A percentile compares a stretch with the other conserved stretches of the same genome.
phyloP scores from a whole-genome alignment of 139 green algal species.

The Chlorella sp. region DNA sequence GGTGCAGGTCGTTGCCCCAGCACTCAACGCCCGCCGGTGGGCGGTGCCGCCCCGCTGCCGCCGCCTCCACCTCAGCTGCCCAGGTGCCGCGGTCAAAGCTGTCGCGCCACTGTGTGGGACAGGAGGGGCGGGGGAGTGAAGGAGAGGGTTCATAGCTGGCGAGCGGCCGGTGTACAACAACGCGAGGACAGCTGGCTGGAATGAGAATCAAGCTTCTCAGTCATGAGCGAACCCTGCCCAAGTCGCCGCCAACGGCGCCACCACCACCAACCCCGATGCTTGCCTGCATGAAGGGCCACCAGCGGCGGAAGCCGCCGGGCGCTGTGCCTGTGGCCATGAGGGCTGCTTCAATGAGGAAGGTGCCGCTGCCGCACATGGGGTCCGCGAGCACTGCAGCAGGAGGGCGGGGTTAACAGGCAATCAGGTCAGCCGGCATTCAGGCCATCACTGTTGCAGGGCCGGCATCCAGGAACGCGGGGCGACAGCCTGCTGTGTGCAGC shows the following conservation, averaged over 20 bases:
- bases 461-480: too few relatives aligned
- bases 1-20: conserved; percentile 73
- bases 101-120: conserved; percentile 5
- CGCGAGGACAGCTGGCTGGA: too few relatives aligned
- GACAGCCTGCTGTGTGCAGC: too few relatives aligned
- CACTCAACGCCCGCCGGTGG: conserved; percentile 36
- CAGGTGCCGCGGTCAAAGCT: conserved; percentile 39
- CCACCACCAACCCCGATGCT: conserved; percentile 60
- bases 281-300: conserved; percentile 70
- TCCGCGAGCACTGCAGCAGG: conserved; percentile 68
- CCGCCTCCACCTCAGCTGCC: conserved; percentile 35
- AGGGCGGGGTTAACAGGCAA: not conserved
- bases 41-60: conserved; percentile 1
- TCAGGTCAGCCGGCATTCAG: not conserved
- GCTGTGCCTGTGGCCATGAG: conserved; percentile 80
- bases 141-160: not conserved
- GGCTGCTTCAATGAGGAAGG: conserved; percentile 89
- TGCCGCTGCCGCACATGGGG: conserved; percentile 94
- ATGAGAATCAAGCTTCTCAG: not conserved
- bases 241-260: not conserved
- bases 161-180: too few relatives aligned
- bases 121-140: not conserved
- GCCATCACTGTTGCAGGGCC: not conserved
- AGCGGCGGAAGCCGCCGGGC: conserved; percentile 71
- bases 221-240: not conserved